These are phyloP conservation scores for Cruciata laevipes DNA, from an alignment of 257 asterid species.

Conservation along the genomic window DNA sequence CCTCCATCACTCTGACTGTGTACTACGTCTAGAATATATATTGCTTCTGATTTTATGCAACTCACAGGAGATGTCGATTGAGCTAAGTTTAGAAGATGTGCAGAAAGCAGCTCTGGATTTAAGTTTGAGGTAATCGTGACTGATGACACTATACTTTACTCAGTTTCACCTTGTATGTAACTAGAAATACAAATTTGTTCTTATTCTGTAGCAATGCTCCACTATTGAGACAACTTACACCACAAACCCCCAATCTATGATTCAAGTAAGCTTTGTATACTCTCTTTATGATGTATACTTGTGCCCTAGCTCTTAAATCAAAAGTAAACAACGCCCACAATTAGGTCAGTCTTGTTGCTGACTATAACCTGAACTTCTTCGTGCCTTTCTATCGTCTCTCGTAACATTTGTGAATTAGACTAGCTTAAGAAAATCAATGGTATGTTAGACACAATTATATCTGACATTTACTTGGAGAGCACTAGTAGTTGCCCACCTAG, in stretches of 20 bases:
- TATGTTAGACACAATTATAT: not conserved
- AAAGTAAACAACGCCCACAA: not conserved
- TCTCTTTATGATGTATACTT: constrained; percentile 2
- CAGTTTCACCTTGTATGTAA: not conserved
- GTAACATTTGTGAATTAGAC: not conserved
- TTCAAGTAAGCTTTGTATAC: constrained; percentile 52
- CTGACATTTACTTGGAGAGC: not conserved
- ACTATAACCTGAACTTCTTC: not conserved
- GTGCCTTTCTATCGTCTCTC: not conserved
- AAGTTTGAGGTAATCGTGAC: constrained; percentile 53
- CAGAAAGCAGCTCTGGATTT: constrained; percentile 80
- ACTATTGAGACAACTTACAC: constrained; percentile 74
- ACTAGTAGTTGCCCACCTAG: not conserved
- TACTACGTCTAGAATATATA: constrained; percentile 52
- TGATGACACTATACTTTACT: not conserved
- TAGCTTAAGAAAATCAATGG: not conserved
- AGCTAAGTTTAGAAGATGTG: constrained; percentile 94
- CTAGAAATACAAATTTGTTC: constrained; percentile 2
- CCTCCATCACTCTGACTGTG: not conserved
- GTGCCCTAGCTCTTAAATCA: constrained; percentile 1
- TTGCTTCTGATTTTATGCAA: constrained; percentile 15
- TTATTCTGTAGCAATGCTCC: constrained; percentile 59
- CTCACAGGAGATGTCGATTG: constrained; percentile 87
- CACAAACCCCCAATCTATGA: constrained; percentile 74
- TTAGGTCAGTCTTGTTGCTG: not conserved